Conservation (phyloP, 768 basidiomycete species). For the Pisolithus marmoratus region DNA sequence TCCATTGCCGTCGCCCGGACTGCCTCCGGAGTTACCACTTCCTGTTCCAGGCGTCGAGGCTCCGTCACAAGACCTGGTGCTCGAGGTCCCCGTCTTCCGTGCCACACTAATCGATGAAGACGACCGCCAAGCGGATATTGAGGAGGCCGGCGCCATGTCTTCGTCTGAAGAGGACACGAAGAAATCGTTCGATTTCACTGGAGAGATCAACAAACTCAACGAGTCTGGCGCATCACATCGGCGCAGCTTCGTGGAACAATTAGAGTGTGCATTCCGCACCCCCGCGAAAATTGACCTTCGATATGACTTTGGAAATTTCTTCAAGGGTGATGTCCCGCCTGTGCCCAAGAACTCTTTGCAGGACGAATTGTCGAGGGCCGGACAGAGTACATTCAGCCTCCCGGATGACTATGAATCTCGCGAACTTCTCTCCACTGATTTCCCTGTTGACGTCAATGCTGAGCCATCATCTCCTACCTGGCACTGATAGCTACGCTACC, state of each 20-base stretch:
- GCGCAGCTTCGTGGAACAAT: conserved; percentile 73
- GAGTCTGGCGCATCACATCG: conserved; percentile 66
- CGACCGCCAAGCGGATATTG: conserved; percentile 34
- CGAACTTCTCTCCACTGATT: conserved; percentile 9
- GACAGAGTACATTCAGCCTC: conserved; percentile 18
- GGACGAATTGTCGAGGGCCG: conserved; percentile 19
- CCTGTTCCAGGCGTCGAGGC: conserved; percentile 19
- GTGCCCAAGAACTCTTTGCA: conserved; percentile 36
- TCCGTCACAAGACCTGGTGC: conserved; percentile 6
- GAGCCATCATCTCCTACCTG: conserved; percentile 36
- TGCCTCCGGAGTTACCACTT: conserved; percentile 38
- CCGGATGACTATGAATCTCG: conserved; percentile 13
- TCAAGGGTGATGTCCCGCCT: conserved; percentile 41
- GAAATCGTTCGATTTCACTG: conserved; percentile 81
- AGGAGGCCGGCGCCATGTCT: conserved; percentile 31
- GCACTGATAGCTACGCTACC: conserved; percentile 28
- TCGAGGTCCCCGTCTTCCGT: conserved; percentile 36
- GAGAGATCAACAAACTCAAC: conserved; percentile 64
- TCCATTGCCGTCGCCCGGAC: conserved; percentile 32
- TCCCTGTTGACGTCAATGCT: conserved; percentile 21
- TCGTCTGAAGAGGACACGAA: conserved; percentile 65
- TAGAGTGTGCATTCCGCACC: conserved; percentile 75
- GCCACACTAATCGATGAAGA: conserved; percentile 43
- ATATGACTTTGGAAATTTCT: conserved; percentile 36
- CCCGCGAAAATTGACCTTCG: conserved; percentile 63